Evolutionary conservation across 1,139 yeast genomes (phyloP), one percentile per base, ranked within the genome.

Genomic region (Debaryomycetaceae sp.): DNA sequence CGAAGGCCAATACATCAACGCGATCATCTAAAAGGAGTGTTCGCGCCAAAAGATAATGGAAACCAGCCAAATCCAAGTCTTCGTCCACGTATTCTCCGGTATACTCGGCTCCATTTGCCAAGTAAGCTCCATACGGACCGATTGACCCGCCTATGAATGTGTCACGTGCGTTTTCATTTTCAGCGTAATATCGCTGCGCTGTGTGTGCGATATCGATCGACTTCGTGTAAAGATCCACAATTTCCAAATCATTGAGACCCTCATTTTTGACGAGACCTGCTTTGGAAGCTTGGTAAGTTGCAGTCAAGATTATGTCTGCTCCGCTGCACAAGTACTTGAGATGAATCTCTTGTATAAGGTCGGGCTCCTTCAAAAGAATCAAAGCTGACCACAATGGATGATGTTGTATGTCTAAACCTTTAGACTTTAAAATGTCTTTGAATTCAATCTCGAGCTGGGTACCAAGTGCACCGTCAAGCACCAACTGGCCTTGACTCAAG

Each of bases 71-170:
- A n/a, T n/a, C n/a, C n/a, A n/a, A n/a, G n/a, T n/a, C n/a, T n/a
- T n/a, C n/a, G 3, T 51, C 48, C 4, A 42, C 45, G 44, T 82
- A 82, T 21, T 69, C 59, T 0, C 89, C 89, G 2, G 79, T 75
- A 45, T 78, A 82, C 44, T 82, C 91, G 1, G 78, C 64, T 1
- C 88, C 88, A 40, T 76, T 67, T 16, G 79, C 75, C 25, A 79
- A 49, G 39, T 52, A 75, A 0, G 85, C 80, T 2, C 88, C 89
- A 46, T 74, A 82, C 0, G 91, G 86, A 0, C 89, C 91, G n/a
- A 80, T 49, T 7, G 83, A 73, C 0, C 80, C 88, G 7, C 72
- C 72, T 4, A 78, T 63, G 23, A 39, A 43, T 3, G 48, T 46
- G 12, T 36, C 26, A 9, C 31, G 13, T 4, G 31, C 22, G 4